These are phyloP conservation scores for Naganishia liquefaciens DNA, from an alignment of 1,284 basidiomycete genomes.

Conservation along the genomic window DNA sequence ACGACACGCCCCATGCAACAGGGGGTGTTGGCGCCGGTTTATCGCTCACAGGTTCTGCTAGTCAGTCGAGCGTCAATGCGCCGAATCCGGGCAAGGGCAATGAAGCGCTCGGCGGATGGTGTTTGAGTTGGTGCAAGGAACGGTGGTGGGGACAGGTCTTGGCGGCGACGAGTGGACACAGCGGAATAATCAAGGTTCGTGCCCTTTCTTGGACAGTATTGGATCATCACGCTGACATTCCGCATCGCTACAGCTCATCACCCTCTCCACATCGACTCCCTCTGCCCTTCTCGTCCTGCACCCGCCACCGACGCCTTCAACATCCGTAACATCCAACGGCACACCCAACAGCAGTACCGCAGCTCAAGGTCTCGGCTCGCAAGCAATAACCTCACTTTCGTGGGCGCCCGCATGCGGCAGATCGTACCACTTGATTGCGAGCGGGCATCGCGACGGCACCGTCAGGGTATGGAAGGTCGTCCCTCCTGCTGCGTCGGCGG, in stretches of 20 bases:
- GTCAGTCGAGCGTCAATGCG: constrained; percentile 1
- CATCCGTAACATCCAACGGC: constrained; percentile 29
- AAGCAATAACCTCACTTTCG: constrained; percentile 72
- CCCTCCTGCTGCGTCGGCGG: constrained; percentile 55
- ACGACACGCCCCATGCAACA: constrained; percentile 3
- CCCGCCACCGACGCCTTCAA: constrained; percentile 35
- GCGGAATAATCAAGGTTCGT: constrained; percentile 70
- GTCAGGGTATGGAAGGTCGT: constrained; percentile 79
- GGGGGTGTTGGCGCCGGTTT: constrained; percentile 21
- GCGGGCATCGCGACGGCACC: constrained; percentile 78
- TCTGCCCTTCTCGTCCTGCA: constrained; percentile 48
- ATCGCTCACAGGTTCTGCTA: not conserved
- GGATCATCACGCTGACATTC: not conserved
- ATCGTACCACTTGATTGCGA: constrained; percentile 86
- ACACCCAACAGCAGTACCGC: constrained; percentile 34
- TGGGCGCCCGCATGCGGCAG: constrained; percentile 91
- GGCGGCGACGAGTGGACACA: constrained; percentile 70
- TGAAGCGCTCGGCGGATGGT: constrained; percentile 82
- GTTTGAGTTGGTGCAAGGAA: constrained; percentile 89
- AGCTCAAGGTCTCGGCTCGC: constrained; percentile 46
- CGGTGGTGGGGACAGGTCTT: constrained; percentile 87
- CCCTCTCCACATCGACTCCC: constrained; percentile 53
- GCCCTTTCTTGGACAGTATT: no score
- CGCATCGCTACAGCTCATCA: constrained; percentile 52
- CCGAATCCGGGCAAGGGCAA: constrained; percentile 37